Evolutionary conservation across 805 yeast genomes (phyloP).

Genomic region (Metschnikowia arizonensis): DNA sequence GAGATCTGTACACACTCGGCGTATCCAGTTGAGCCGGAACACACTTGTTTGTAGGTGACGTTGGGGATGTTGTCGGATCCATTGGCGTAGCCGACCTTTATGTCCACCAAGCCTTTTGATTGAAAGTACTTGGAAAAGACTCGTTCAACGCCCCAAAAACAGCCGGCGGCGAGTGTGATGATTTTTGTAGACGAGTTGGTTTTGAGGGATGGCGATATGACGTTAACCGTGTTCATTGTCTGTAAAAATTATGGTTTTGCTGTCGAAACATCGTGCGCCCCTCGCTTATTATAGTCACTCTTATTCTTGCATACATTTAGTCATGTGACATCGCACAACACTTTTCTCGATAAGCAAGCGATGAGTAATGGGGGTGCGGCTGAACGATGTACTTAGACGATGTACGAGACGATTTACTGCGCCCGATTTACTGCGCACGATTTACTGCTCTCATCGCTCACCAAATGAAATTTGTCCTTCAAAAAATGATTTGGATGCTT

Average conservation of each 20-base stretch:
- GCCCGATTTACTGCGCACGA: not conserved
- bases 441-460: too few species aligned
- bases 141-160: slow-evolving; percentile 90
- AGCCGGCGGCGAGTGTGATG: slow-evolving; percentile 52
- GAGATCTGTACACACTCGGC: slow-evolving; percentile 85
- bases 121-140: slow-evolving; percentile 69
- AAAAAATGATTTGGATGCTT: too few species aligned
- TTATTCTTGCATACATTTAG: not conserved
- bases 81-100: slow-evolving; percentile 88
- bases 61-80: slow-evolving; percentile 53
- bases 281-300: slow-evolving; percentile 1
- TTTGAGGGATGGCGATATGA: slow-evolving; percentile 33
- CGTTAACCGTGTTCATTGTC: slow-evolving; percentile 4
- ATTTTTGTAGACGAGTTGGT: slow-evolving; percentile 34
- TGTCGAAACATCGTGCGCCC: not conserved
- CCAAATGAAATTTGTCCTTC: too few species aligned
- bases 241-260: not conserved
- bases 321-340: slow-evolving; percentile 15
- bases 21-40: slow-evolving; percentile 66
- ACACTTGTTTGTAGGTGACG: slow-evolving; percentile 61
- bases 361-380: not conserved
- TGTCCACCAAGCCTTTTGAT: slow-evolving; percentile 63
- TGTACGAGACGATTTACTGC: too few species aligned
- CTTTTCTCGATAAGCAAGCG: too few species aligned
- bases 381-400: too few species aligned